Base-by-base conservation (phyloP, 176 grass and related monocot genomes). In the Juncus inflexus region DNA sequence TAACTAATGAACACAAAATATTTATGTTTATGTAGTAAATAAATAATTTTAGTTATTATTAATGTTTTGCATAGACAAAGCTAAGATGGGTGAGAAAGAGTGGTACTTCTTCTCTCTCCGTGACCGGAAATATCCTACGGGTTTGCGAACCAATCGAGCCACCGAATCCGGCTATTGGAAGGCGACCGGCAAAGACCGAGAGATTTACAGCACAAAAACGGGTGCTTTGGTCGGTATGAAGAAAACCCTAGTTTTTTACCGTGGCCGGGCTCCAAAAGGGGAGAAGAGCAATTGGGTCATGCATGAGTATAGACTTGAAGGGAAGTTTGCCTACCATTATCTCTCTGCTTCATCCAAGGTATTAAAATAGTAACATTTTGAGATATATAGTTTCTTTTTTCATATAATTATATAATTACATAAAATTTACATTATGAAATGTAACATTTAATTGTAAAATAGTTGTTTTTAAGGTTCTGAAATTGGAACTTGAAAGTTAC, bases 101-200 rank as follows among this genome's bases (percentile, higher is more conserved):
- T 99, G 94, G 94, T 99, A 92, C 75, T 99, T 99, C 78, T 99
- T 83, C 63, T 89, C 85, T 70, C 85, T 99, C n/a, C 79, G 94
- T 47, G 94, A 99, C 78, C 85, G 94, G 49, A 99, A 99, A 72
- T 99, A 99, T 67, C 94, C 94, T 5, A 99, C 94, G 7, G 94
- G 94, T 2, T 80, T 99, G 19, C 77, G 94, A 62, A 99, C 94
- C 42, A 99, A 99, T 79, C 76, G 92, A 47, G 94, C 94, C 4
- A 99, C 94, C 0, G 78, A 70, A 2, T 84, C 88, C 0, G 94
- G 94, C 0, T 99, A 99, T 75, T 99, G 94, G 94, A 99, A 99
- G 85, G 94, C 94, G 7, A 99, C 94, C 0, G 94, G 94, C n/a
- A 99, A 99, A 85, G 94, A 99, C 73, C 81, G 94, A 62, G 88